phyloP scores from a whole-genome alignment of 192 early-diverging fungal genomes.

The Chytriomyces sp. region DNA sequence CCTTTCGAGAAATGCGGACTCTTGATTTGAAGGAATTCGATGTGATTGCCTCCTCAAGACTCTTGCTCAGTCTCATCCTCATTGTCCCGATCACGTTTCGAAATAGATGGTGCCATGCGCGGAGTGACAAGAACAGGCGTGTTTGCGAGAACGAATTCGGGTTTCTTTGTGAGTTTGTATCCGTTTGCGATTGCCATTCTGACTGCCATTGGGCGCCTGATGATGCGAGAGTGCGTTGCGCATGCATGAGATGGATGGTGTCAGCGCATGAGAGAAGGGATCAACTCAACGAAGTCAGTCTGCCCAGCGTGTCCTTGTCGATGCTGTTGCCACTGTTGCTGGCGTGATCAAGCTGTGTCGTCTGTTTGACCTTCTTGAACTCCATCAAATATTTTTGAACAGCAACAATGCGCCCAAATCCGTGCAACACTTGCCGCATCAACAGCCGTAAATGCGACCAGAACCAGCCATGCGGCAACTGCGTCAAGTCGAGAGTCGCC shows the following conservation, averaged over 20 bases:
- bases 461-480: background rate
- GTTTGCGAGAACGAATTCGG: background rate
- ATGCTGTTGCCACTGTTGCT: background rate
- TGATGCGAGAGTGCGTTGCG: background rate
- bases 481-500: background rate
- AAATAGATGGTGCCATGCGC: background rate
- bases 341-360: background rate
- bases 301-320: background rate
- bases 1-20: too few relatives aligned
- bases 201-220: constrained; percentile 28
- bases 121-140: background rate
- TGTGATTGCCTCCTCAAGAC: too few relatives aligned
- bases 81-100: background rate
- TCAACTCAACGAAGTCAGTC: background rate
- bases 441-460: background rate
- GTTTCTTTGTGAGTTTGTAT: constrained; percentile 9
- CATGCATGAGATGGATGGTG: background rate
- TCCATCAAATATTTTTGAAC: background rate
- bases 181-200: constrained; percentile 16
- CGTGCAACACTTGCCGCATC: background rate
- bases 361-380: background rate
- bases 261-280: background rate
- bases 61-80: too few relatives aligned
- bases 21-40: too few relatives aligned
- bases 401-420: background rate